Base-by-base conservation (phyloP, 192 early-diverging fungal species). In the Paraglomus brasilianum region DNA sequence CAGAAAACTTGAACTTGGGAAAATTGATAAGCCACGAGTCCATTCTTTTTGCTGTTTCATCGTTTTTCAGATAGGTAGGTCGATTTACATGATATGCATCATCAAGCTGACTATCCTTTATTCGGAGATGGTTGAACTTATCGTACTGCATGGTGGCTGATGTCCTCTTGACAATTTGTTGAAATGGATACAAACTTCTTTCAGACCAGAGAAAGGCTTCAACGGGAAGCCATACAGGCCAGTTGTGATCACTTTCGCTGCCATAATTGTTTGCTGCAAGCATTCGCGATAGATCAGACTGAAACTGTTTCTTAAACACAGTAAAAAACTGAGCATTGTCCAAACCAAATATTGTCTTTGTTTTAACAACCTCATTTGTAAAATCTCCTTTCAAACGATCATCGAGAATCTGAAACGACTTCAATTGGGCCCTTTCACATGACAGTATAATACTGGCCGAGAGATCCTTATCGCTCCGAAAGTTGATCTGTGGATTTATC, bases 401-500 rank as follows among this genome's bases (percentile, higher is more conserved):
- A 52, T 90, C 87, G n/a, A 87, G 39, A 50, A 92, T 82, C 15
- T 68, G 69, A 42, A 89, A 72, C 0, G 72, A 77, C 55, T 83
- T 86, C 21, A 89, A 51, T 43, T 88, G 81, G 58, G 85, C 86
- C 10, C 80, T 78, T 59, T 87, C 83, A 9, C 85, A 82, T 1
- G 80, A 81, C 44, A 77, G 55, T 1, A 92, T 67, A 1, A 92
- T 78, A 22, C 88, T 80, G 0, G 81, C 70, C 46, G 83, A 69
- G 5, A 81, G 74, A 42, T 85, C 65, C 24, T 64, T 68, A 10
- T 80, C 78, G 43, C 83, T 82, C 67, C 90, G 86, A 11, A 92
- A 78, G 69, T 82, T 89, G 45, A 92, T 81, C 72, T 92, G 88
- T 4, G 90, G 87, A 69, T 92, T 90, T 4, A 92, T 75, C 43